These are phyloP conservation scores for Coemansia erecta DNA, from an alignment of 192 early-diverging fungal genomes.

Conservation along the genomic window DNA sequence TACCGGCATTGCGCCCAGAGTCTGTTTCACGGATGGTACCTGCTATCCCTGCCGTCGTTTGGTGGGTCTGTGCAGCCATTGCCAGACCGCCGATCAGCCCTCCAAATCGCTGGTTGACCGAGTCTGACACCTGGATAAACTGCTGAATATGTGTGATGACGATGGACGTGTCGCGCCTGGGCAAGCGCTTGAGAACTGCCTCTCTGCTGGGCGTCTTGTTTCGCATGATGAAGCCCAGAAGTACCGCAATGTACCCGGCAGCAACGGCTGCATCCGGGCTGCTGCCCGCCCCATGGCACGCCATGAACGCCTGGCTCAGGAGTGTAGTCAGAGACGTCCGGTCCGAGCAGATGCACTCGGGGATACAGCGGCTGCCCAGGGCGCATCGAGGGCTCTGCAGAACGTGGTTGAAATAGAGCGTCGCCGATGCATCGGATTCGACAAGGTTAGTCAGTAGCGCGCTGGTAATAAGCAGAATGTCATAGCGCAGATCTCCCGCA, in stretches of 20 bases:
- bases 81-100: constrained; percentile 28
- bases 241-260: constrained; percentile 43
- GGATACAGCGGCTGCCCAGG: constrained; percentile 25
- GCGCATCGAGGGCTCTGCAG: constrained; percentile 33
- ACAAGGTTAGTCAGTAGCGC: constrained; percentile 45
- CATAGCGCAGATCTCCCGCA: constrained; percentile 32
- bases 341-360: constrained; percentile 23
- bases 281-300: constrained; percentile 15
- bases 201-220: constrained; percentile 11
- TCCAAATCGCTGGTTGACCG: constrained; percentile 30
- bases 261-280: constrained; percentile 33
- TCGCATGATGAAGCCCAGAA: constrained; percentile 40
- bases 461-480: constrained; percentile 40
- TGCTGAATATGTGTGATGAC: constrained; percentile 28
- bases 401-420: constrained; percentile 28
- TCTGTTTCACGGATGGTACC: too few species aligned
- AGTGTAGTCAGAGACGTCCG: constrained; percentile 24
- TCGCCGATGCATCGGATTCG: constrained; percentile 40
- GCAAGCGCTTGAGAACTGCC: constrained; percentile 20
- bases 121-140: constrained; percentile 38
- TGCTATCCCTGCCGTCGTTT: not conserved
- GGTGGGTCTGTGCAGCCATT: not conserved
- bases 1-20: too few species aligned
- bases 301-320: constrained; percentile 31
- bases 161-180: constrained; percentile 13